Evolutionary conservation across 345 rosid genomes (phyloP), one percentile per base, ranked within the genome.

Genomic region (Populus deltoides): DNA sequence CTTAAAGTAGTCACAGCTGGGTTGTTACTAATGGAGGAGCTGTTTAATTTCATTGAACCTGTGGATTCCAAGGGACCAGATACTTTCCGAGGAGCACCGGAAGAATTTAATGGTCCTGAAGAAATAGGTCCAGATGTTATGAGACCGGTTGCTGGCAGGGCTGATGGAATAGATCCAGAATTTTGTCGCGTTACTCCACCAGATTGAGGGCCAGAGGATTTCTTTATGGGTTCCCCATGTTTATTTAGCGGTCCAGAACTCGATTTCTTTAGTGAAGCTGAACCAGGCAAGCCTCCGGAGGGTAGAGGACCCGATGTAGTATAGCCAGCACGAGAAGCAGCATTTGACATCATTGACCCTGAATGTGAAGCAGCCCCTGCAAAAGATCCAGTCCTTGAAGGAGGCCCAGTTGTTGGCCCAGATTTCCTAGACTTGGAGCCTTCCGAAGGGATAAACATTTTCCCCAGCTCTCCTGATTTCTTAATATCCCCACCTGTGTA

Each of bases 401-500:
- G 75, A 70, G 79, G 77, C 51, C 63, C 68, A 15, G 73, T 27
- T 25, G 71, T 65, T 38, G 83, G 77, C 39, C 83, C 80, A 22
- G 77, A 81, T 76, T 81, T 81, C 76, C 80, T 67, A 68, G 77
- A 77, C 66, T 67, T 77, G 3, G 77, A 81, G 39, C 80, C 83
- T n/a, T 81, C 77, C 57, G 7, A 43, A 12, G 70, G 61, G 2
- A 71, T 66, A 71, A 81, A 81, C 83, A 81, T 81, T 66, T 81
- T 76, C 57, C 99, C 99, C 45, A 95, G 76, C 66, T 95, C 98
- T 85, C 99, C 99, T 22, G 98, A 94, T 72, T 87, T 93, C 70
- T 94, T 94, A 29, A 94, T 92, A 81, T 94, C 97, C 69, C 98
- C 98, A 63, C 98, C 98, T 8, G 97, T 94, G 77, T 94, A 94